Base-by-base conservation (phyloP, 495 filamentous ascomycete species). In the Podospora pseudopauciseta region DNA sequence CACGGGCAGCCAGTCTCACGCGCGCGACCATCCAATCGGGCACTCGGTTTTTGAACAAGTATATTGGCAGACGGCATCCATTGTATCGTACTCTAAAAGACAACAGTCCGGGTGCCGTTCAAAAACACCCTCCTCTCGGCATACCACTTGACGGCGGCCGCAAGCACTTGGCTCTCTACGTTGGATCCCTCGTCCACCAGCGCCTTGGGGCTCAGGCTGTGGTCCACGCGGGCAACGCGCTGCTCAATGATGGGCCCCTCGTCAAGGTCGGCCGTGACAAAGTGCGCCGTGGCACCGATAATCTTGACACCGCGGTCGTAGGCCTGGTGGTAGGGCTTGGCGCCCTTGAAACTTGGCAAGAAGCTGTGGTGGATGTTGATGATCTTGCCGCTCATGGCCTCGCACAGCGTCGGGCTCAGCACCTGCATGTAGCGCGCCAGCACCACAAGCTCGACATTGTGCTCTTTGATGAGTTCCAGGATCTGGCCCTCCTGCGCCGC, bases 291-390 rank as follows among this genome's bases (percentile, higher is more conserved):
- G 65, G 90, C 90, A 49, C 90, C 90, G 64, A 91, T 90, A 71
- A 92, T 91, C 84, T 92, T 92, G 65, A 92, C 90, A 60, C 90
- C 90, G 34, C 89, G 83, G 56, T 91, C 89, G 75, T 87, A 90
- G 23, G 90, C 90, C 81, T 91, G 89, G 80, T 92, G 90, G 80
- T 92, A 92, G 26, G 90, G 90, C 82, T 90, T 91, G 67, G 90
- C 90, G 30, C 90, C 90, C 82, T 91, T 92, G 83, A 92, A 92
- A 34, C 84, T 87, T 3, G 89, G 90, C 82, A 92, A 72, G 85
- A 92, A 92, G 68, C 83, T 86, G 80, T 92, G 90, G 79, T 92
- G 90, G 78, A 92, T 91, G 79, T 92, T 92, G 87, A 92, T 91
- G 78, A 92, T 92, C 64, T 84, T 84, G 11, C 89, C 89, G 61